These are phyloP conservation scores for Penicillium steckii DNA, from an alignment of 495 filamentous ascomycete species.

Conservation along the genomic window DNA sequence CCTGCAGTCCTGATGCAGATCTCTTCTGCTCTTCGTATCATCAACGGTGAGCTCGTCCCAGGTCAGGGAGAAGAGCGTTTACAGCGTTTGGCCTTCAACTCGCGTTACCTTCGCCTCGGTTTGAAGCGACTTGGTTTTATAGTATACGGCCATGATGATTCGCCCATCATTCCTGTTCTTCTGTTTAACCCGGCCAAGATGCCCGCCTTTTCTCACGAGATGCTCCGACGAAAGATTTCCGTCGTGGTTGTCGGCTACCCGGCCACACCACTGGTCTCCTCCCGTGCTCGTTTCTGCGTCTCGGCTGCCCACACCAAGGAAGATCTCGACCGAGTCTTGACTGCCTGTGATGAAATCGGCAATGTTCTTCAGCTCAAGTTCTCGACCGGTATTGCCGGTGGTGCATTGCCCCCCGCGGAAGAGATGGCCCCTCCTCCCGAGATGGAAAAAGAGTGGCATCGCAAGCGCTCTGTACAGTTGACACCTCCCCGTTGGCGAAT, in stretches of 20 bases:
- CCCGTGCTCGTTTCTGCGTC: conserved; percentile 91
- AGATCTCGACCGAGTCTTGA: conserved; percentile 86
- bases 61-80: conserved; percentile 95
- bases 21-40: conserved; percentile 76
- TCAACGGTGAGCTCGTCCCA: conserved; percentile 80
- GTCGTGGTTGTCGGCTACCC: conserved; percentile 98
- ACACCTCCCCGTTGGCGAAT: conserved; percentile 77
- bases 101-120: conserved; percentile 91
- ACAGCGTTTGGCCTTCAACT: conserved; percentile 97
- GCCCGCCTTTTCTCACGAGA: conserved; percentile 96
- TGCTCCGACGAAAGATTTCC: conserved; percentile 97
- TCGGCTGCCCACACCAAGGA: conserved; percentile 97
- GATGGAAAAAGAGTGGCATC: conserved; percentile 61
- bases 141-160: conserved; percentile 95
- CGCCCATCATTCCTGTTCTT: conserved; percentile 89
- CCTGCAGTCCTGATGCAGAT: conserved; percentile 91
- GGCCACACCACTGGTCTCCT: conserved; percentile 93
- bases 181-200: conserved; percentile 98
- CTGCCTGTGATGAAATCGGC: conserved; percentile 90
- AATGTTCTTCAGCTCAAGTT: conserved; percentile 93
- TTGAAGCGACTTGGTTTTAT: conserved; percentile 97
- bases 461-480: conserved; percentile 45
- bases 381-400: conserved; percentile 89
- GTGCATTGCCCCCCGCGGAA: conserved; percentile 68
- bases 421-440: conserved; percentile 69